A percentile compares a stretch with the other conserved stretches of the same genome.
Evolutionary conservation across 257 asterid species (phyloP).

Genomic region (Henckelia pumila): DNA sequence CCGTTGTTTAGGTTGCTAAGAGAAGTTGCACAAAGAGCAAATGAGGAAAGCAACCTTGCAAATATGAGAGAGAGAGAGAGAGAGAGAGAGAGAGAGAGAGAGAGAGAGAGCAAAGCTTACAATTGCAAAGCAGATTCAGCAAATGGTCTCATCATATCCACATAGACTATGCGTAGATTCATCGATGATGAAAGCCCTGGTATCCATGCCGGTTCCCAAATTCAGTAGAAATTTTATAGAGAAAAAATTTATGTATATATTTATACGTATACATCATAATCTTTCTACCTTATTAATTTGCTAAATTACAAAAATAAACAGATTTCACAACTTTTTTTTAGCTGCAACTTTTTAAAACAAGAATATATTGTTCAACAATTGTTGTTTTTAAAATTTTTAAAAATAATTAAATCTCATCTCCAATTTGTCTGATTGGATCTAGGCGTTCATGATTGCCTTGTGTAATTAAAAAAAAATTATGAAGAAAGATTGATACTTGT

Average conservation of each 20-base stretch:
- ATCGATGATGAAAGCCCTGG: constrained; percentile 91
- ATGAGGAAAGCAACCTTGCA: constrained; percentile 28
- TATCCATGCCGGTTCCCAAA: constrained; percentile 29
- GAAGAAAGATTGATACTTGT: neutral
- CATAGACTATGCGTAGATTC: constrained; percentile 75
- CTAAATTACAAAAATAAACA: neutral
- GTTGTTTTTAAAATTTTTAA: too few relatives aligned
- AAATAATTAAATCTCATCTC: neutral
- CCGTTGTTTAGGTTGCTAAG: constrained; percentile 71
- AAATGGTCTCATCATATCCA: constrained; percentile 95
- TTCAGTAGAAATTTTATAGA: constrained; percentile 18
- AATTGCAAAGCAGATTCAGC: constrained; percentile 88
- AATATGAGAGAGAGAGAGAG: constrained; percentile 11
- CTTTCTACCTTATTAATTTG: neutral
- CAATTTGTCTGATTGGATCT: neutral
- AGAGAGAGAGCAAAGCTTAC: constrained; percentile 37
- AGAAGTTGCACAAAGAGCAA: constrained; percentile 30
- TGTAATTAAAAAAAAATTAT: too few relatives aligned
- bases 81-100: constrained; percentile 16
- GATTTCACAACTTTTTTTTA: neutral
- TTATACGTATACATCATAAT: neutral
- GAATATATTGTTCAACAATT: too few relatives aligned
- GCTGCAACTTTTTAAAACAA: neutral
- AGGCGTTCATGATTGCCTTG: neutral
- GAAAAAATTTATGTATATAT: constrained; percentile 24